phyloP scores from a whole-genome alignment of 305 asterid species.

The Ruellia speciosa region DNA sequence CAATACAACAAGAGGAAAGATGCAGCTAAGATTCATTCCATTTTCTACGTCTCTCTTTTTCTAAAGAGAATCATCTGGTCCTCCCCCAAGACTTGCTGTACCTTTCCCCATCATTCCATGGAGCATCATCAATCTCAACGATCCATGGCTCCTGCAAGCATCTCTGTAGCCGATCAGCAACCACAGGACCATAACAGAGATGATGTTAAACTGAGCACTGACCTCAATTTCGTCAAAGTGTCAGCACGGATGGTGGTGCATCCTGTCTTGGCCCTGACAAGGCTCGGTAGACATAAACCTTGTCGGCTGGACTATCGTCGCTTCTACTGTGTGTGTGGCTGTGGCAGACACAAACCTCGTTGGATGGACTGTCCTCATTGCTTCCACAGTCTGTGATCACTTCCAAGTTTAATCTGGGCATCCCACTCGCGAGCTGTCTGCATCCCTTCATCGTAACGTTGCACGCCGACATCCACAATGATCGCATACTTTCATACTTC shows the following conservation, averaged over 20 bases:
- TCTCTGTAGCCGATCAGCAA: too few relatives aligned
- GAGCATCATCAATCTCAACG: too few relatives aligned
- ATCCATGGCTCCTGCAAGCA: too few relatives aligned
- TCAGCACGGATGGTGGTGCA: slow-evolving; percentile 30
- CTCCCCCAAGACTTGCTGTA: background rate
- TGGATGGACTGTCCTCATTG: slow-evolving; percentile 12
- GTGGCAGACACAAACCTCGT: background rate
- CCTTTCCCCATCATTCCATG: too few relatives aligned
- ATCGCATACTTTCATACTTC: slow-evolving; percentile 35
- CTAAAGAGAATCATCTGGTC: background rate
- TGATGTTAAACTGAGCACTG: background rate
- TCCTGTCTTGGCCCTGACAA: slow-evolving; percentile 32
- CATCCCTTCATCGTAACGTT: slow-evolving; percentile 30
- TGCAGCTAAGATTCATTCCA: background rate
- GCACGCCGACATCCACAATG: slow-evolving; percentile 33
- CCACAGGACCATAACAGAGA: background rate
- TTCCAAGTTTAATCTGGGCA: slow-evolving; percentile 35
- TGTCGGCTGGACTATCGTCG: slow-evolving; percentile 6
- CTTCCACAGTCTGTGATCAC: slow-evolving; percentile 21
- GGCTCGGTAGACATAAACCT: slow-evolving; percentile 23
- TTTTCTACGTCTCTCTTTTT: background rate
- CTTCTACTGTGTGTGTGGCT: too few relatives aligned
- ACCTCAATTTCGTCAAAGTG: slow-evolving; percentile 20
- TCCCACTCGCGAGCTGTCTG: slow-evolving; percentile 22
- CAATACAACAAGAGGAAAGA: background rate